A percentile compares a stretch with the other conserved stretches of the same genome.
These are phyloP conservation scores for Biscogniauxia mediterranea DNA, from an alignment of 2,329 filamentous ascomycete species.

Conservation along the genomic window DNA sequence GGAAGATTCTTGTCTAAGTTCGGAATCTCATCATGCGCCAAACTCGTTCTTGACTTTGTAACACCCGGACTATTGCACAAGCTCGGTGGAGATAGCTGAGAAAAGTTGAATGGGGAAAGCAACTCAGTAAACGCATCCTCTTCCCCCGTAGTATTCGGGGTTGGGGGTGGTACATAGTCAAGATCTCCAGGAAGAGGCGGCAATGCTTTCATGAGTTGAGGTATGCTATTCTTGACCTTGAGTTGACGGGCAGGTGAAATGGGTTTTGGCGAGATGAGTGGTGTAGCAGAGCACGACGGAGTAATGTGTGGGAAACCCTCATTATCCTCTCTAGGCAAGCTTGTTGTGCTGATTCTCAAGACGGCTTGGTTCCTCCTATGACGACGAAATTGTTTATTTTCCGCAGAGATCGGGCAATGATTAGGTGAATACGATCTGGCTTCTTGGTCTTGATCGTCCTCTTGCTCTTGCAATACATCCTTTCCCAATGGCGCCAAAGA, in stretches of 20 bases:
- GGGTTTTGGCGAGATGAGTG: slow-evolving; percentile 46
- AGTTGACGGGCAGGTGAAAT: slow-evolving; percentile 46
- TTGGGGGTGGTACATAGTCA: slow-evolving; percentile 20
- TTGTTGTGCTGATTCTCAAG: slow-evolving; percentile 27
- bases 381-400: slow-evolving; percentile 19
- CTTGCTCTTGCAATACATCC: not conserved
- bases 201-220: slow-evolving; percentile 52
- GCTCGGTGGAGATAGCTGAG: slow-evolving; percentile 5
- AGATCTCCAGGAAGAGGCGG: slow-evolving; percentile 42
- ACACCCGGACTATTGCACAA: not conserved
- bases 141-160: slow-evolving; percentile 20
- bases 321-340: slow-evolving; percentile 23
- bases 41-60: not conserved
- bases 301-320: slow-evolving; percentile 28
- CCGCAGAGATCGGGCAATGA: not conserved
- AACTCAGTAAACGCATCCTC: slow-evolving; percentile 30
- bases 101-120: slow-evolving; percentile 27
- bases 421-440: not conserved
- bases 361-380: slow-evolving; percentile 29
- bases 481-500: not conserved
- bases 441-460: slow-evolving; percentile 4
- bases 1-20: slow-evolving; percentile 22
- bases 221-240: slow-evolving; percentile 48
- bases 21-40: not conserved
- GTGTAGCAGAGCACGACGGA: slow-evolving; percentile 30